These are phyloP conservation scores for Selaginella moellendorffii DNA, from an alignment of 75 land plant species.

Conservation along the genomic window DNA sequence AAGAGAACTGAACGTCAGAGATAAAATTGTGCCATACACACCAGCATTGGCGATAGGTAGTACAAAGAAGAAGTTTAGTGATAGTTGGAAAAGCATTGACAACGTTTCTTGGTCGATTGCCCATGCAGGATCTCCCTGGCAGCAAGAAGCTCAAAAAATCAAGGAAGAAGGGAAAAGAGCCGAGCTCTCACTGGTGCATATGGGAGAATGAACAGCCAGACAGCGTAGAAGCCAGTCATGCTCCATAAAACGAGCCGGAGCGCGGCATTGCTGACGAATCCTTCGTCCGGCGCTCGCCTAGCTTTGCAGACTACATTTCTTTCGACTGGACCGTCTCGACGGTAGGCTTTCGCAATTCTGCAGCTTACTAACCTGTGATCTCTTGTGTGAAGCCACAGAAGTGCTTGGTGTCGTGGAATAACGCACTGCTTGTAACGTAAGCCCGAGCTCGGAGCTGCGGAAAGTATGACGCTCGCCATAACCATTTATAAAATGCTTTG, in stretches of 20 bases:
- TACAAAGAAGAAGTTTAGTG: constrained; percentile 81
- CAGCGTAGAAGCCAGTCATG: not conserved
- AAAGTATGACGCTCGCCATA: not conserved
- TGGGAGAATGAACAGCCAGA: not conserved
- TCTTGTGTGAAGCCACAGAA: not conserved
- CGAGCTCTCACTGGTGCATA: not conserved
- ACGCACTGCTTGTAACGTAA: not conserved
- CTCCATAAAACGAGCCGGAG: not conserved
- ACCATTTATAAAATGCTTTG: too few relatives aligned
- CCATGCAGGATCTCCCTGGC: constrained; percentile 99
- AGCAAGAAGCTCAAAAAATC: not conserved
- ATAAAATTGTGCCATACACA: constrained; percentile 12
- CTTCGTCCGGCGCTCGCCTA: too few relatives aligned
- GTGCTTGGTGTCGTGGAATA: not conserved
- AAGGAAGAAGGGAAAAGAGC: not conserved
- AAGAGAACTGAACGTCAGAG: not conserved
- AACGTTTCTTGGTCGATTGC: constrained; percentile 67
- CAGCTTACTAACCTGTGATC: not conserved
- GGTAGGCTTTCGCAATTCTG: not conserved
- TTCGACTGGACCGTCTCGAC: not conserved
- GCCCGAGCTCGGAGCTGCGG: not conserved
- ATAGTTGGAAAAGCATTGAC: constrained; percentile 51
- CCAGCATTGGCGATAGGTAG: constrained; percentile 53
- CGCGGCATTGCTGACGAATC: not conserved
- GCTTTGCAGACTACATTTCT: not conserved